These are phyloP conservation scores for Fusarium sororula DNA, from an alignment of 2,329 filamentous ascomycete genomes.

Conservation along the genomic window DNA sequence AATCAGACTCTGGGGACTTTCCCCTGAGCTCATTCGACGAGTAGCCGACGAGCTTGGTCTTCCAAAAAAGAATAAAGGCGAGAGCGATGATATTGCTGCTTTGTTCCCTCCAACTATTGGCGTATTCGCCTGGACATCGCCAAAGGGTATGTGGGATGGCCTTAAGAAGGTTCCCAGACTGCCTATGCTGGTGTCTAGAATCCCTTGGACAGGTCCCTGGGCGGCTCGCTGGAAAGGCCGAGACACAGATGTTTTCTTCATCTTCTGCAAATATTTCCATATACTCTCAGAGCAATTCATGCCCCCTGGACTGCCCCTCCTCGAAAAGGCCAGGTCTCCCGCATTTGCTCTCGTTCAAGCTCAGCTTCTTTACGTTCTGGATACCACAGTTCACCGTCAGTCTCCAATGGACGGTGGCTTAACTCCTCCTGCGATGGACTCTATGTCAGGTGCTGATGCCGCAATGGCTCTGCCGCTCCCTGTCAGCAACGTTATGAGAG, in stretches of 20 bases:
- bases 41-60: slow-evolving; percentile 75
- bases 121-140: slow-evolving; percentile 65
- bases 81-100: slow-evolving; percentile 71
- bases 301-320: slow-evolving; percentile 61
- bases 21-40: slow-evolving; percentile 74
- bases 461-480: slow-evolving; percentile 70
- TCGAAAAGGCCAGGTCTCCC: slow-evolving; percentile 72
- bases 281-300: slow-evolving; percentile 79
- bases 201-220: slow-evolving; percentile 90
- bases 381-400: slow-evolving; percentile 85
- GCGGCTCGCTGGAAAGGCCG: slow-evolving; percentile 84
- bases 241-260: slow-evolving; percentile 90
- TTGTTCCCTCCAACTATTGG: slow-evolving; percentile 75
- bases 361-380: slow-evolving; percentile 80
- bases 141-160: slow-evolving; percentile 58
- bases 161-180: slow-evolving; percentile 72
- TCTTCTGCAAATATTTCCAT: slow-evolving; percentile 90
- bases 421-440: slow-evolving; percentile 56
- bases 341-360: slow-evolving; percentile 84
- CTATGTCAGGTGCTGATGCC: slow-evolving; percentile 68
- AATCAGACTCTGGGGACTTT: slow-evolving; percentile 81
- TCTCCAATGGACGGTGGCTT: slow-evolving; percentile 59
- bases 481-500: slow-evolving; percentile 74
- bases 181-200: slow-evolving; percentile 73
- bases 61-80: slow-evolving; percentile 61